Percentiles rank a stretch among this genome's conserved stretches.
Evolutionary conservation across 768 basidiomycete genomes (phyloP).

Genomic region (Cyathus striatus): DNA sequence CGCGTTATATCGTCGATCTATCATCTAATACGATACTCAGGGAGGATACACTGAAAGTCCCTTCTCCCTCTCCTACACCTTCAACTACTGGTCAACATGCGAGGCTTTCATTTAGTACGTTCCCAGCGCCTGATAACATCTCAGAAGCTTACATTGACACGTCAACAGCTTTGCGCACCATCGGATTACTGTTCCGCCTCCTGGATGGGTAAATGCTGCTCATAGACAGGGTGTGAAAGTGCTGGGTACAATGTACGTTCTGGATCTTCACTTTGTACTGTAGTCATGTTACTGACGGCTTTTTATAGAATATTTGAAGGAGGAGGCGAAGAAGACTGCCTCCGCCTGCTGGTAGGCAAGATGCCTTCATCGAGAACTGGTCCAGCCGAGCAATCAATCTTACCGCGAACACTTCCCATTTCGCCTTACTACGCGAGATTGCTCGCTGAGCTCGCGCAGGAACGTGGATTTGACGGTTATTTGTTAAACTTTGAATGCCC

Average conservation of each 20-base stretch:
- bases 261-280: not conserved
- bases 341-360: slow-evolving; percentile 60
- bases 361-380: slow-evolving; percentile 31
- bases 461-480: slow-evolving; percentile 82
- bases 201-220: slow-evolving; percentile 76
- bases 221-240: slow-evolving; percentile 77
- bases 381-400: slow-evolving; percentile 12
- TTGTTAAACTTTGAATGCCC: slow-evolving; percentile 72
- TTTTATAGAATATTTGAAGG: slow-evolving; percentile 55
- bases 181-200: slow-evolving; percentile 73
- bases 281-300: not conserved
- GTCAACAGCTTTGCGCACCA: slow-evolving; percentile 77
- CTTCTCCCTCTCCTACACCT: slow-evolving; percentile 63
- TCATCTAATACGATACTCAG: slow-evolving; percentile 30
- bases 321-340: slow-evolving; percentile 50
- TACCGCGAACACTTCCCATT: slow-evolving; percentile 34
- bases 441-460: slow-evolving; percentile 64
- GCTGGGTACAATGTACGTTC: slow-evolving; percentile 73
- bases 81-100: slow-evolving; percentile 71
- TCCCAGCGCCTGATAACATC: not conserved
- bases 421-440: slow-evolving; percentile 65
- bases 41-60: slow-evolving; percentile 74
- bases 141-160: slow-evolving; percentile 1
- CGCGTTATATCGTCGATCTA: not conserved
- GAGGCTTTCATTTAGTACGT: slow-evolving; percentile 76